phyloP scores from a whole-genome alignment of 108 stramenopile species.

The Cyclotella atomus region DNA sequence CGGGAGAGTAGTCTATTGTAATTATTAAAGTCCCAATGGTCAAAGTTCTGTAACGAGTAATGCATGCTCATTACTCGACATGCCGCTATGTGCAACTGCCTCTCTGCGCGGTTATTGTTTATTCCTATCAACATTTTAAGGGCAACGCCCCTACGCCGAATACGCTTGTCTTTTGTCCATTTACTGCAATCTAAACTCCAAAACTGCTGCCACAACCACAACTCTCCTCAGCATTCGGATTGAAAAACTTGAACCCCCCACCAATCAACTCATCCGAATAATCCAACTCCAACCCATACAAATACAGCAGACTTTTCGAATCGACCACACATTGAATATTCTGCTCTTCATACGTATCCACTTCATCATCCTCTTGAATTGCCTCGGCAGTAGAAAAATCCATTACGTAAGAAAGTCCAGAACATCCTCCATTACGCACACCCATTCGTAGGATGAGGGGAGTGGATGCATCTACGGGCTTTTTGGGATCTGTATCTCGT shows the following conservation, averaged over 20 bases:
- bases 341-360: slow-evolving; percentile 70
- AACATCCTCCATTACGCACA: slow-evolving; percentile 95
- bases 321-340: slow-evolving; percentile 92
- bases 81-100: too few relatives aligned
- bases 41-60: too few relatives aligned
- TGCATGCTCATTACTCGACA: too few relatives aligned
- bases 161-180: too few relatives aligned
- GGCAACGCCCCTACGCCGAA: too few relatives aligned
- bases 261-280: slow-evolving; percentile 96
- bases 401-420: slow-evolving; percentile 94
- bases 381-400: slow-evolving; percentile 85
- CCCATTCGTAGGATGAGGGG: slow-evolving; percentile 90
- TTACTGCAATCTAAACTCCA: slow-evolving; percentile 77
- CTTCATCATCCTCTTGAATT: slow-evolving; percentile 83
- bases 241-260: slow-evolving; percentile 95
- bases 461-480: slow-evolving; percentile 25
- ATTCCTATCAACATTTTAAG: too few relatives aligned
- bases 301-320: slow-evolving; percentile 92
- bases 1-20: too few relatives aligned
- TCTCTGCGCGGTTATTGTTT: too few relatives aligned
- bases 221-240: slow-evolving; percentile 96
- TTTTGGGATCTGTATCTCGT: slow-evolving; percentile 45
- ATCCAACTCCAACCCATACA: slow-evolving; percentile 95
- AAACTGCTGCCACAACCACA: slow-evolving; percentile 97
- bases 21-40: too few relatives aligned